These are phyloP conservation scores for Polygonum maritimum DNA, from an alignment of 148 eudicot genomes.

Conservation along the genomic window DNA sequence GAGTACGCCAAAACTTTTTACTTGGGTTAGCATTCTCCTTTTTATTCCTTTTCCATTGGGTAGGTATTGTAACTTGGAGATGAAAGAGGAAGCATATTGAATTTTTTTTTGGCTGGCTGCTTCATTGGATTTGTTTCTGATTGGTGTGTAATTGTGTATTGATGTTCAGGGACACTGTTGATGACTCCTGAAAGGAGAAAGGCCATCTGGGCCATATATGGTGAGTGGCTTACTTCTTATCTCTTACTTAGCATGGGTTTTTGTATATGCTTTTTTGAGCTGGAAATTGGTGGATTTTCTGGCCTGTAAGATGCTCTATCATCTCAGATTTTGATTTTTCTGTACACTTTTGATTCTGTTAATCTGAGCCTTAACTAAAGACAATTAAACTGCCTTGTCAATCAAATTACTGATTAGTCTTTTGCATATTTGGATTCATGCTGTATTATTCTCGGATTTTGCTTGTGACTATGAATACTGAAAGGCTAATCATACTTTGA, in stretches of 20 bases:
- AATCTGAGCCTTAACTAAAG: neutral
- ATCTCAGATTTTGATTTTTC: too few species aligned
- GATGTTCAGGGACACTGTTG: conserved; percentile 59
- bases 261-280: neutral
- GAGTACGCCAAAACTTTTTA: conserved; percentile 89
- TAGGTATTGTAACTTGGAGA: neutral
- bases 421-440: neutral
- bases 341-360: too few species aligned
- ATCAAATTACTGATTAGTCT: neutral
- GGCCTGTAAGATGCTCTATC: neutral
- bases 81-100: neutral
- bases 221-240: conserved; percentile 22
- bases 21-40: conserved; percentile 39
- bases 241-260: neutral
- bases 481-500: neutral
- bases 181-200: conserved; percentile 87
- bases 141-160: neutral
- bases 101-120: neutral
- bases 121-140: conserved; percentile 13
- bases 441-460: neutral
- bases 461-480: neutral
- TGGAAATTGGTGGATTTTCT: neutral
- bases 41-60: neutral
- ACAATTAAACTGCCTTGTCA: neutral
- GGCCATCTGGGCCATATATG: conserved; percentile 99